These are phyloP conservation scores for Pythium apleroticum DNA, from an alignment of 352 stramenopile genomes.

Conservation along the genomic window DNA sequence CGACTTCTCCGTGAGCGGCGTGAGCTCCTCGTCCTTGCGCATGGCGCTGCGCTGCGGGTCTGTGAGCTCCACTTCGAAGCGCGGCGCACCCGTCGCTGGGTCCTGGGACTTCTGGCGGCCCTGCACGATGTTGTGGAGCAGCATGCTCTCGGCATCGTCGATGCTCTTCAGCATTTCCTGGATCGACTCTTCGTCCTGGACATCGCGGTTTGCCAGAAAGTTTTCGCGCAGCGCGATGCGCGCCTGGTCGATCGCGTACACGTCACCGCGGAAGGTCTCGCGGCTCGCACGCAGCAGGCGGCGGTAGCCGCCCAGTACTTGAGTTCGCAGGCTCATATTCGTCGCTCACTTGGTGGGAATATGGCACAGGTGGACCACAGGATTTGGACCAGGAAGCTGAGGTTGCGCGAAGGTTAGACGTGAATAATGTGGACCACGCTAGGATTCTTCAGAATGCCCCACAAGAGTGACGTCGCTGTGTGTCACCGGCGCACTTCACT, in stretches of 20 bases:
- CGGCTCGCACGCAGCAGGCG: constrained; percentile 73
- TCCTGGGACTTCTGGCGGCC: constrained; percentile 51
- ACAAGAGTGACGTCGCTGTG: background rate
- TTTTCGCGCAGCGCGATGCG: constrained; percentile 62
- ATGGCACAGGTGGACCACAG: constrained; percentile 17
- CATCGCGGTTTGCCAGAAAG: constrained; percentile 61
- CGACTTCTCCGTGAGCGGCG: constrained; percentile 74
- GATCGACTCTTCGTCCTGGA: constrained; percentile 51
- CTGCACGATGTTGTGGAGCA: constrained; percentile 88
- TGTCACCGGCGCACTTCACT: background rate
- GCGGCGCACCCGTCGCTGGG: constrained; percentile 28
- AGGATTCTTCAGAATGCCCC: background rate
- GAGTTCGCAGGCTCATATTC: constrained; percentile 51
- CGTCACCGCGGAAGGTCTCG: constrained; percentile 69
- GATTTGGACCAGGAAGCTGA: background rate
- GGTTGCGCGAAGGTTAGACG: background rate
- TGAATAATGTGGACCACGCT: constrained; percentile 12
- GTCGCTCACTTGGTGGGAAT: background rate
- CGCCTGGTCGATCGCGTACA: constrained; percentile 62
- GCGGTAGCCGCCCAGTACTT: constrained; percentile 76
- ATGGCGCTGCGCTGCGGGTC: constrained; percentile 74
- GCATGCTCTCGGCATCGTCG: constrained; percentile 79
- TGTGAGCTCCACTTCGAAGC: constrained; percentile 77
- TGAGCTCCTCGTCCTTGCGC: constrained; percentile 85
- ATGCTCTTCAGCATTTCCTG: constrained; percentile 70